Base-by-base conservation (phyloP, 1,284 basidiomycete genomes). In the Heterobasidion annosum region DNA sequence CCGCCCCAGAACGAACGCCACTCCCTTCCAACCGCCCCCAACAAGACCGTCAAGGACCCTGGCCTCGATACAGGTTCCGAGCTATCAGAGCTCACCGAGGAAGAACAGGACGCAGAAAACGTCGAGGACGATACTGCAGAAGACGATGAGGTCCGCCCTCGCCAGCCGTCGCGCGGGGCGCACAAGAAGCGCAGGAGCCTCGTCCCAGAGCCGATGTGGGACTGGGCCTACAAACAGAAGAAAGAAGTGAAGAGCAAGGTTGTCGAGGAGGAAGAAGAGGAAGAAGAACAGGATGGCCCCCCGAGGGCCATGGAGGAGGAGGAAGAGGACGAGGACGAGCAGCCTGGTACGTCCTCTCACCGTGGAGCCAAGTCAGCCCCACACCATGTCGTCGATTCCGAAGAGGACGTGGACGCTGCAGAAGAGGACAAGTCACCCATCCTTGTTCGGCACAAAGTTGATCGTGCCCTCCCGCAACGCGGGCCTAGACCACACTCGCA, bases 61-160 rank as follows among this genome's bases (percentile, higher is more conserved):
- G 37, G n/a, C 9, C 32, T 18, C 50, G 50, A 33, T 61, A 62
- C 52, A 64, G 62, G 57, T 58, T 64, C 49, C 81, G 68, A 79
- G 69, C 79, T 89, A 58, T 88, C 86, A 52, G 86, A 88, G 66
- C 79, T 89, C 65, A 89, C 86, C 35, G 86, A 89, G 64, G 86
- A 88, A 64, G 87, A 89, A 61, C 79, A 83, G 61, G 82, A 83
- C 8, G 43, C 55, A 5, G 58, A 54, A 18, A 59, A 63, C 35
- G 58, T 54, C 53, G 67, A 69, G 42, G 63, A 67, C 49, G 61
- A 64, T 52, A 61, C 62, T 12, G 57, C 52, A 48, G 61, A 61
- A 34, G 33, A 58, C 8, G 65, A 60, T 45, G 55, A 43, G 32
- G 7, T 47, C 1, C 16, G 32, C 33, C 47, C 48, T 9, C 34